Conservation (phyloP, 2,329 filamentous ascomycete genomes). For the Paraphaeosphaeria sporulosa region DNA sequence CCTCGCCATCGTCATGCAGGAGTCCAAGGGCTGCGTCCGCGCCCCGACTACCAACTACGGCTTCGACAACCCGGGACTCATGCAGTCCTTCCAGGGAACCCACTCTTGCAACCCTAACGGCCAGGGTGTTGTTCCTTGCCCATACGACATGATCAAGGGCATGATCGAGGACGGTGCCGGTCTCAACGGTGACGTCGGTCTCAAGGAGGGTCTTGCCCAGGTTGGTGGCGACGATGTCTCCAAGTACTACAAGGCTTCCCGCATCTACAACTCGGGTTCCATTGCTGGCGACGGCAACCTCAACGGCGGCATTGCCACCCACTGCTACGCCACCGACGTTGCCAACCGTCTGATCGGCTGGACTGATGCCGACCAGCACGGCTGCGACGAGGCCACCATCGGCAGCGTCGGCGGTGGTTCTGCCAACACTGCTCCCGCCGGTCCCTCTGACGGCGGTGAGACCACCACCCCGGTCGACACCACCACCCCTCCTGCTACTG, state of each 20-base stretch:
- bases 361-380: slow-evolving; percentile 30
- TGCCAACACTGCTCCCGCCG: slow-evolving; percentile 14
- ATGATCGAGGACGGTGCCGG: slow-evolving; percentile 58
- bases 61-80: slow-evolving; percentile 56
- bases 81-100: slow-evolving; percentile 51
- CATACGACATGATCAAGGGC: slow-evolving; percentile 43
- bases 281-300: slow-evolving; percentile 47
- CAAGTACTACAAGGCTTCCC: slow-evolving; percentile 57
- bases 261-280: slow-evolving; percentile 60
- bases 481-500: slow-evolving; percentile 5
- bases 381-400: slow-evolving; percentile 28
- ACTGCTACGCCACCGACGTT: slow-evolving; percentile 61
- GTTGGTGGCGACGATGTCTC: slow-evolving; percentile 40
- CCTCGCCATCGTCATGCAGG: slow-evolving; percentile 56
- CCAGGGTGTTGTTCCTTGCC: slow-evolving; percentile 50
- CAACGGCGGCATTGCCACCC: slow-evolving; percentile 52
- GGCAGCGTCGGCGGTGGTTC: slow-evolving; percentile 19
- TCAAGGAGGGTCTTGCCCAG: slow-evolving; percentile 42
- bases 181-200: slow-evolving; percentile 52
- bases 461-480: not conserved
- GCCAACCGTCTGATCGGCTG: slow-evolving; percentile 58
- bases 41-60: slow-evolving; percentile 53
- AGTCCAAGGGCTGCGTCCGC: slow-evolving; percentile 57
- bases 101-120: slow-evolving; percentile 47
- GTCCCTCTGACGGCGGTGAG: slow-evolving; percentile 9